Evolutionary conservation across 345 rosid species (phyloP).

Genomic region (Noccaea caerulescens): DNA sequence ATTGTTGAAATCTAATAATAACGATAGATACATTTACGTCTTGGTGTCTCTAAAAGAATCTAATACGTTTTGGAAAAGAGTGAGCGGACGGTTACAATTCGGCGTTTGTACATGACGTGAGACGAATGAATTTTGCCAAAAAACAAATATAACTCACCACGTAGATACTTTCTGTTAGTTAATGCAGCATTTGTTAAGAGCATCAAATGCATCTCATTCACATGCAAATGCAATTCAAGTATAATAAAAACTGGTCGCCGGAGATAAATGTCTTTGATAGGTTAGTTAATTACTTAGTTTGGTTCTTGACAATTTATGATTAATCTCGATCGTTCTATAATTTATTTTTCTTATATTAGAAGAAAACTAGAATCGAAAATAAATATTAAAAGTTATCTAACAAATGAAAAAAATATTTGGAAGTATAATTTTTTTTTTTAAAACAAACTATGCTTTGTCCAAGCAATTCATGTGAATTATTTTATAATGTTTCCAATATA

Average conservation of each 20-base stretch:
- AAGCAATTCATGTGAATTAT: conserved; percentile 17
- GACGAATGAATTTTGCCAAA: neutral
- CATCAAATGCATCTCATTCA: conserved; percentile 15
- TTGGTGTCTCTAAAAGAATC: neutral
- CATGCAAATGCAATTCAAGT: conserved; percentile 19
- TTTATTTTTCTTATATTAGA: neutral
- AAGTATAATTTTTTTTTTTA: too few species aligned
- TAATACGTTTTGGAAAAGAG: conserved; percentile 27
- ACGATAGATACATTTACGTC: neutral
- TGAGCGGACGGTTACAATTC: conserved; percentile 32
- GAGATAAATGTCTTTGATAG: neutral
- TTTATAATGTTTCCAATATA: neutral
- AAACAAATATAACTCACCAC: conserved; percentile 8
- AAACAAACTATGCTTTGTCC: neutral
- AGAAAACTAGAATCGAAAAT: neutral
- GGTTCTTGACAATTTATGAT: neutral
- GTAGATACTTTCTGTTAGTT: neutral
- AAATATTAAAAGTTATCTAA: neutral
- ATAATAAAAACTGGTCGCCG: neutral
- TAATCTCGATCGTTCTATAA: neutral
- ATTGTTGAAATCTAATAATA: neutral
- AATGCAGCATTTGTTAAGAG: neutral
- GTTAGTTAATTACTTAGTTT: conserved; percentile 2
- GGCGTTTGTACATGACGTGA: conserved; percentile 22
- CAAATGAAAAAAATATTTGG: neutral